These are phyloP conservation scores for Aspergillus fijiensis DNA, from an alignment of 2,329 filamentous ascomycete genomes.

Conservation along the genomic window DNA sequence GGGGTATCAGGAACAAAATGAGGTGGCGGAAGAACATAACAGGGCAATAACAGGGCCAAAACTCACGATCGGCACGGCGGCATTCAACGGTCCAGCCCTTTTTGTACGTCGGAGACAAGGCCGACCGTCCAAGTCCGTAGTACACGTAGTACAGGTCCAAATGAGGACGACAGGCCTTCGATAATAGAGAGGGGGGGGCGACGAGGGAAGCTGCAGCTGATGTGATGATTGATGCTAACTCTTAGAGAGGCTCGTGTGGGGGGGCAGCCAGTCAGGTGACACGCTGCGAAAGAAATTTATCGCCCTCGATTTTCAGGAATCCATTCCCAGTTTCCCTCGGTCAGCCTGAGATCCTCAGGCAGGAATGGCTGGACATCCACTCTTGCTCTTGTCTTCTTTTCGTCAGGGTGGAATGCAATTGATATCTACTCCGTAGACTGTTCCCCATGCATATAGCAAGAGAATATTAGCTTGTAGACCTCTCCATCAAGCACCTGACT, in stretches of 20 bases:
- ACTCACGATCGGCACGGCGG: slow-evolving; percentile 38
- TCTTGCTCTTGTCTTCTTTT: too few species aligned
- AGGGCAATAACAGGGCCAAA: slow-evolving; percentile 18
- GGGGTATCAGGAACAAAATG: slow-evolving; percentile 16
- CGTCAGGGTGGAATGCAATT: too few species aligned
- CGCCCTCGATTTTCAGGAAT: slow-evolving; percentile 11
- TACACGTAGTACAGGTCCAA: slow-evolving; percentile 10
- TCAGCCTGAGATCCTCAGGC: background rate
- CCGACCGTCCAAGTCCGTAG: slow-evolving; percentile 14
- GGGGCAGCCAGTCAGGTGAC: slow-evolving; percentile 32
- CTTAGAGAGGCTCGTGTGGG: slow-evolving; percentile 10
- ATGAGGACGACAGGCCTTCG: background rate
- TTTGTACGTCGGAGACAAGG: slow-evolving; percentile 6
- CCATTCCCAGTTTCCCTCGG: background rate
- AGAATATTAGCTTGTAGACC: background rate
- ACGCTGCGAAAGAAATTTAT: slow-evolving; percentile 19
- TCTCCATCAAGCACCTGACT: background rate
- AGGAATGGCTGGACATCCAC: background rate
- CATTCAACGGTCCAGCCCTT: slow-evolving; percentile 19
- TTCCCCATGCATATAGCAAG: too few species aligned
- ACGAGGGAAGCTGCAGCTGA: slow-evolving; percentile 9
- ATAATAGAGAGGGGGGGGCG: slow-evolving; percentile 4
- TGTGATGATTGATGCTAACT: background rate
- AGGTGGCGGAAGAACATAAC: slow-evolving; percentile 7
- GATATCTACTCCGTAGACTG: too few species aligned